Percentiles rank a stretch among this genome's conserved stretches.
These are phyloP conservation scores for Lathyrus sativus DNA, from an alignment of 306 rosid genomes.

Conservation along the genomic window DNA sequence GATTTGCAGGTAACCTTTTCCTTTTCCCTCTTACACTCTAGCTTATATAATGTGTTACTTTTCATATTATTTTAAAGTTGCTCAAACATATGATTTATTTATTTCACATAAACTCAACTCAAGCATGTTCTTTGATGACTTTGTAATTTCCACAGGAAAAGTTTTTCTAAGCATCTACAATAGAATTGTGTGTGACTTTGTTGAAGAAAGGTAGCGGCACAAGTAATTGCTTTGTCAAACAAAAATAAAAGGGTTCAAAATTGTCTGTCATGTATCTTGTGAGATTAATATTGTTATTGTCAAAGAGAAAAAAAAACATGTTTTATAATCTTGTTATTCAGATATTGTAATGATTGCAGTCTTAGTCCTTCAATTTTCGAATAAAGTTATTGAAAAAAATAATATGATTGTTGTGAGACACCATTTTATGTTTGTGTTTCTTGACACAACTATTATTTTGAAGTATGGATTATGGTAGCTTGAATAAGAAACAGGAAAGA, in stretches of 20 bases:
- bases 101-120: no score
- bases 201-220: neutral
- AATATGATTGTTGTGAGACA: no score
- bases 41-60: no score
- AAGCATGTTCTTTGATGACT: no score
- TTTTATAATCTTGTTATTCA: neutral
- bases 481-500: no score
- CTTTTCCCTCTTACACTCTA: neutral
- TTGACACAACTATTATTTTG: no score
- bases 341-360: neutral
- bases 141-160: neutral
- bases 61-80: neutral
- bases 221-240: neutral
- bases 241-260: neutral
- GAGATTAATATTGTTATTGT: neutral
- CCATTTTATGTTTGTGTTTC: no score
- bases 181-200: neutral
- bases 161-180: neutral
- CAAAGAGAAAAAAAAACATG: neutral
- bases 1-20: constrained; percentile 7
- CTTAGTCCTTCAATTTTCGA: no score
- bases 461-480: no score
- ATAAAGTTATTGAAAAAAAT: no score
- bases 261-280: neutral
- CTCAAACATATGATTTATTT: neutral